Evolutionary conservation across 768 basidiomycete species (phyloP), one percentile per base, ranked within the genome.

Genomic region (Strobilomyces echinocephalus): DNA sequence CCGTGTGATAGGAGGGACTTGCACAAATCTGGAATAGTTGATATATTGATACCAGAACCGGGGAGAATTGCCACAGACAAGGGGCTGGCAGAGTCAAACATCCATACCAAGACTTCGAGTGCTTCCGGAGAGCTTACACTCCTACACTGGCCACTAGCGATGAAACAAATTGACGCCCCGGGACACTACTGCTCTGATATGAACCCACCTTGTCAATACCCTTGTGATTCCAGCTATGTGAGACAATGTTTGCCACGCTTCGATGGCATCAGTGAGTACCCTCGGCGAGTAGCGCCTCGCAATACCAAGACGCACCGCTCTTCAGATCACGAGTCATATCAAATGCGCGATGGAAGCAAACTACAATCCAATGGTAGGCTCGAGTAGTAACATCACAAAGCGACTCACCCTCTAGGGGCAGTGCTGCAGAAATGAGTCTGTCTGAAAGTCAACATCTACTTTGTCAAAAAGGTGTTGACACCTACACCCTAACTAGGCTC

Each of bases 281-380:
- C 20, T n/a, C n/a, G n/a, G n/a, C 38, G 16, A 49, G 7, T 41
- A 4, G 44, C 8, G 26, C 16, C 28, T 40, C 24, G 42, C 18
- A 21, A 21, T 21, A 9, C 36, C 15, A 5, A 41, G 24, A 60
- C 64, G 36, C 58, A 83, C 87, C 85, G 69, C 78, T 72, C 39
- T 74, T 68, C 4, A 78, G 62, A 59, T 85, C 75, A 46, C 67
- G 66, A 14, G 81, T 79, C 85, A 91, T 82, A 60, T 91, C 89
- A 57, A 90, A 84, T 30, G 88, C 88, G 50, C 88, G 74, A 63
- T 90, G 88, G 65, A 90, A 89, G 59, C 85, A 88, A 40, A 87
- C 88, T 89, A 43, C 21, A 47, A 24, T n/a, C 35, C 31, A 46
- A 52, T 40, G 35, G 39, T 34, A 36, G 34, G 24, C 31, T 50